These are phyloP conservation scores for Pyrenophora tritici-repentis DNA, from an alignment of 2,329 filamentous ascomycete species.

Conservation along the genomic window DNA sequence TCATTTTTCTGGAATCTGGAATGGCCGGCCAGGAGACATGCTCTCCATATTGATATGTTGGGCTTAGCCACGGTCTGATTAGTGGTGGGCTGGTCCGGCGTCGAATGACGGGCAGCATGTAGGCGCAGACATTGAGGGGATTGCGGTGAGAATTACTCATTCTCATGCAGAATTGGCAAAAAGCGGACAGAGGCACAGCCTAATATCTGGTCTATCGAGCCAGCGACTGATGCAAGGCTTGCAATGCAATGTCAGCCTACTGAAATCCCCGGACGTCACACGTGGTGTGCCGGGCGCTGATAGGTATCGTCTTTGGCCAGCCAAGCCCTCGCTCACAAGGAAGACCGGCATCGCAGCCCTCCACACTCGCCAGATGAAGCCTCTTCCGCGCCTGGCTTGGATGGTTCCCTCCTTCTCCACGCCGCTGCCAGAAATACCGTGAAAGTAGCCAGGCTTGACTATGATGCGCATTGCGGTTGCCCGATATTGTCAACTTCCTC, in stretches of 20 bases:
- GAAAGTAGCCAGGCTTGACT: conserved; percentile 12
- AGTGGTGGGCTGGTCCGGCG: not conserved
- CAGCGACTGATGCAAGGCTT: not conserved
- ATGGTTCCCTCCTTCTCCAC: conserved; percentile 16
- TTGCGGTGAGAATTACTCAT: conserved; percentile 19
- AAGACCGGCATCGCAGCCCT: conserved; percentile 20
- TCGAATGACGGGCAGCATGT: conserved; percentile 5
- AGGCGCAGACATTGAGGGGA: not conserved
- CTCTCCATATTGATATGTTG: conserved; percentile 2
- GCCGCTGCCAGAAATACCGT: conserved; percentile 1
- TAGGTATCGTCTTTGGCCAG: conserved; percentile 11
- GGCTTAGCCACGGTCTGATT: not conserved
- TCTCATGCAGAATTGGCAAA: not conserved
- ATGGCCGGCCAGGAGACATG: conserved; percentile 9
- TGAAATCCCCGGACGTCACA: conserved; percentile 14
- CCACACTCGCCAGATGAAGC: conserved; percentile 17
- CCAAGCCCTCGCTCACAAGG: conserved; percentile 12
- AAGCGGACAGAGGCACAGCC: conserved; percentile 1
- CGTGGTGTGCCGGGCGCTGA: conserved; percentile 7
- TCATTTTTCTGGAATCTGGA: conserved; percentile 1
- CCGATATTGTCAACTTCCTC: conserved; percentile 9
- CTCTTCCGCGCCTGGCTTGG: conserved; percentile 17
- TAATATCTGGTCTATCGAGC: conserved; percentile 12
- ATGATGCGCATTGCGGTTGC: conserved; percentile 18
- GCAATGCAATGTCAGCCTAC: conserved; percentile 7